Evolutionary conservation across 306 rosid species (phyloP).

Genomic region (Aeschynomene evenia): DNA sequence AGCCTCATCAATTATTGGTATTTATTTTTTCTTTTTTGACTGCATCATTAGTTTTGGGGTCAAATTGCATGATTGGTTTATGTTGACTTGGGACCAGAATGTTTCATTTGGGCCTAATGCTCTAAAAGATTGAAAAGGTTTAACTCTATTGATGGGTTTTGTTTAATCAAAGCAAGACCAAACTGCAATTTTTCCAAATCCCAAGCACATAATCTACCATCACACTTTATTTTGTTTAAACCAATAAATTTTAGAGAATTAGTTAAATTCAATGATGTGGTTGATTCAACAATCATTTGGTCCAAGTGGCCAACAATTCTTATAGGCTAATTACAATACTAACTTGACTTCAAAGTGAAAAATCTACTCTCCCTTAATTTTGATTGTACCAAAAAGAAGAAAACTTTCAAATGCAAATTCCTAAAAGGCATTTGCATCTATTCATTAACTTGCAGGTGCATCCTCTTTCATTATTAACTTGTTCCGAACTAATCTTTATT

Average conservation of each 20-base stretch:
- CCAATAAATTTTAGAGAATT: no score
- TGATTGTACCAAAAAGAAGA: background rate
- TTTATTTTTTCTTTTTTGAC: background rate
- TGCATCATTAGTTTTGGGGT: no score
- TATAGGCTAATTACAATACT: no score
- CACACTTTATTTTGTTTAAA: no score
- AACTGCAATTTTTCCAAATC: background rate
- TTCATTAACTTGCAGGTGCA: background rate
- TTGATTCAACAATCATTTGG: no score
- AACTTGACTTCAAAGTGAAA: background rate
- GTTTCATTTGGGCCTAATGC: background rate
- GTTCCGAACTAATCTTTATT: no score
- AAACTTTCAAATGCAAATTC: background rate
- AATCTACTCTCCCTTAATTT: background rate
- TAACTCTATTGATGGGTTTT: background rate
- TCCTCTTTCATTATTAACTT: no score
- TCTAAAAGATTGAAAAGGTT: background rate
- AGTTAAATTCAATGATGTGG: no score
- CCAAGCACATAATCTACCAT: no score
- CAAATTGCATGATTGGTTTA: background rate
- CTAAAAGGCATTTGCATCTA: background rate
- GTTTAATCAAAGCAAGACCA: background rate
- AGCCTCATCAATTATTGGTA: no score
- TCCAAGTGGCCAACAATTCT: no score
- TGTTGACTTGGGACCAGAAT: background rate